Conservation (phyloP, 2,329 filamentous ascomycete species). For the Pseudogymnoascus sp. region DNA sequence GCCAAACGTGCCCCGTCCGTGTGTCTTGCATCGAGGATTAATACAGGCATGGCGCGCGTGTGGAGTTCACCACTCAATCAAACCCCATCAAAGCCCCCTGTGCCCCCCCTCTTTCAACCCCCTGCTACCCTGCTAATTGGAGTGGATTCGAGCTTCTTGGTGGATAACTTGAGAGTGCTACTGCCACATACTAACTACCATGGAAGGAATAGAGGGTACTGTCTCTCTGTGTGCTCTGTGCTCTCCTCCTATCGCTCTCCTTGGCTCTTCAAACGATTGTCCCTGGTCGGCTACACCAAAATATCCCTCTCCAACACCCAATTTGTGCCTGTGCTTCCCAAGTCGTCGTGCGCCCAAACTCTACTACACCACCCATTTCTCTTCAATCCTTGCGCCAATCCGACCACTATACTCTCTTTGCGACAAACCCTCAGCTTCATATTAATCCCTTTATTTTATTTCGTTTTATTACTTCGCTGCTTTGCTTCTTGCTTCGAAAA, state of each 20-base stretch:
- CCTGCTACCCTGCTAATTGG: neutral
- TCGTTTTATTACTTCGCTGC: neutral
- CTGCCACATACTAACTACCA: too few relatives aligned
- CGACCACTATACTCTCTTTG: constrained; percentile 5
- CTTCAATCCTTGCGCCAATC: constrained; percentile 5
- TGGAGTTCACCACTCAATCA: neutral
- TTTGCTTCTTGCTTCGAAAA: neutral
- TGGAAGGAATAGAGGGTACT: too few relatives aligned
- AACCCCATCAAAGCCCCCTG: neutral
- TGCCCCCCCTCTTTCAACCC: neutral
- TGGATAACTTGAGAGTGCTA: neutral
- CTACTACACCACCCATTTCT: neutral
- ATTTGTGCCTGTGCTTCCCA: neutral
- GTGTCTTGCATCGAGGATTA: constrained; percentile 2
- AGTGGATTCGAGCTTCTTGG: constrained; percentile 6
- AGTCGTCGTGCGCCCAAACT: neutral
- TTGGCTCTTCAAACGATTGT: neutral
- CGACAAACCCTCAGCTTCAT: neutral
- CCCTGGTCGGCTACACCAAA: neutral
- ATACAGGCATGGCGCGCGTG: constrained; percentile 4
- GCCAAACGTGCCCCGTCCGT: neutral
- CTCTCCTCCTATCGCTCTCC: neutral
- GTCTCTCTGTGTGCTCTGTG: neutral
- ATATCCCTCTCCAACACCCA: neutral
- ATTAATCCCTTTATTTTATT: neutral